Base-by-base conservation (phyloP, 2,329 filamentous ascomycete species). In the Sporothrix brunneoviolacea region DNA sequence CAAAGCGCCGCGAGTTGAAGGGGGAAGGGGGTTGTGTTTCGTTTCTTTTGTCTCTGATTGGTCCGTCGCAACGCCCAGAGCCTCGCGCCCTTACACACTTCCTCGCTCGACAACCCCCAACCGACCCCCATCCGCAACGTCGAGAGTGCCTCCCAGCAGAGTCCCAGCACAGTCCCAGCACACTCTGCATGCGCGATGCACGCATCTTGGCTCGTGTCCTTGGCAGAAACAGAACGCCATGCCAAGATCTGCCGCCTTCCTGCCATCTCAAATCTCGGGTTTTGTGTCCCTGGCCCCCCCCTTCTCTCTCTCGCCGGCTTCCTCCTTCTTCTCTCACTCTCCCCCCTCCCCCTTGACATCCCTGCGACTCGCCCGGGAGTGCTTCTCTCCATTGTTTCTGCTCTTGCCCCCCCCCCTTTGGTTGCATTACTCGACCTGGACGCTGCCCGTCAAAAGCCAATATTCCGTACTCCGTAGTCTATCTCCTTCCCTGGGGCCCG, bases 31-130 rank as follows among this genome's bases (percentile, higher is more conserved):
- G 28, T 48, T 41, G 39, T 37, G 50, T 50, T 53, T 44, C 40
- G 52, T 51, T 53, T 52, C 38, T 39, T 21, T 13, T 15, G n/a
- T 2, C 18, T 36, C 19, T 53, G 48, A 53, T 55, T 55, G 54
- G 54, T 16, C 24, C 3, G 16, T 13, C n/a, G 24, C 33, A 15
- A 46, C 51, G 37, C 38, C 42, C 18, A 15, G 37, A 22, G 22
- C 33, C 45, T 49, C 46, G 46, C 42, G 50, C 51, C 50, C 45
- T 16, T 8, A 21, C 22, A 41, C 15, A 28, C 6, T 10, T 10
- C 10, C 24, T 5, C 24, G 6, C 24, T 6, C 24, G 24, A 28
- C 24, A 28, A 28, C 5, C 5, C 24, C 24, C 24, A 28, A 28
- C 24, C 24, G 5, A 5, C 24, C 24, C 24, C 24, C 24, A 5